These are phyloP conservation scores for Tetracentron sinense DNA, from an alignment of 164 flowering plant species.

Conservation along the genomic window DNA sequence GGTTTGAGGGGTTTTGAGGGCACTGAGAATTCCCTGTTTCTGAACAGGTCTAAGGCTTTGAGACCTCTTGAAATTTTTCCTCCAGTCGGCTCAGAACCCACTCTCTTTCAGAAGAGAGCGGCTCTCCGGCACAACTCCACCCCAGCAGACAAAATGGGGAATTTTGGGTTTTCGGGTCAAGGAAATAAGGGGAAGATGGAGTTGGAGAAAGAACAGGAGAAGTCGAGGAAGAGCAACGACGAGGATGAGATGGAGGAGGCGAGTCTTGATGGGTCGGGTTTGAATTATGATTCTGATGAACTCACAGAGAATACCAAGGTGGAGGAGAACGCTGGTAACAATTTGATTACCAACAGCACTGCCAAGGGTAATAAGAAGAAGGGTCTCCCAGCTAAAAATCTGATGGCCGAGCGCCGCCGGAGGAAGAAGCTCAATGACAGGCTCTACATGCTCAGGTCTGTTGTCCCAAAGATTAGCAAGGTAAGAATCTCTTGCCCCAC, in stretches of 20 bases:
- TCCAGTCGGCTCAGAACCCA: constrained; percentile 53
- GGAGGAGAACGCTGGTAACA: constrained; percentile 37
- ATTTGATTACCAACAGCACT: constrained; percentile 49
- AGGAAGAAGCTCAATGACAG: no score
- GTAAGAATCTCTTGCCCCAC: no score
- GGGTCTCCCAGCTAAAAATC: constrained; percentile 85
- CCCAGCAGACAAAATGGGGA: constrained; percentile 20
- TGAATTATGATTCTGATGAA: constrained; percentile 87
- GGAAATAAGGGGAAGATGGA: constrained; percentile 19
- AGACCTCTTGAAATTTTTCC: constrained; percentile 60
- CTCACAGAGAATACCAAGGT: constrained; percentile 30
- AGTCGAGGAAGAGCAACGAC: constrained; percentile 37
- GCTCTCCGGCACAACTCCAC: constrained; percentile 50
- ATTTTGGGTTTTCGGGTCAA: constrained; percentile 21
- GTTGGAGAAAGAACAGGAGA: constrained; percentile 27
- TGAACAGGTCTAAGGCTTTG: constrained; percentile 41
- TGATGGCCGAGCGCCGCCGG: constrained; percentile 99
- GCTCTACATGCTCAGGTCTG: constrained; percentile 93
- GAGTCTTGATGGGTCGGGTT: constrained; percentile 57
- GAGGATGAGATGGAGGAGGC: constrained; percentile 49
- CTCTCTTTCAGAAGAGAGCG: constrained; percentile 68
- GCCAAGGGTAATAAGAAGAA: constrained; percentile 77
- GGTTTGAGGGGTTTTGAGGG: constrained; percentile 39
- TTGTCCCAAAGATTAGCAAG: no score
- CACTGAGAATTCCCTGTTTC: constrained; percentile 23